Evolutionary conservation across 768 basidiomycete species (phyloP).

Genomic region (Neoboletus magnificus): DNA sequence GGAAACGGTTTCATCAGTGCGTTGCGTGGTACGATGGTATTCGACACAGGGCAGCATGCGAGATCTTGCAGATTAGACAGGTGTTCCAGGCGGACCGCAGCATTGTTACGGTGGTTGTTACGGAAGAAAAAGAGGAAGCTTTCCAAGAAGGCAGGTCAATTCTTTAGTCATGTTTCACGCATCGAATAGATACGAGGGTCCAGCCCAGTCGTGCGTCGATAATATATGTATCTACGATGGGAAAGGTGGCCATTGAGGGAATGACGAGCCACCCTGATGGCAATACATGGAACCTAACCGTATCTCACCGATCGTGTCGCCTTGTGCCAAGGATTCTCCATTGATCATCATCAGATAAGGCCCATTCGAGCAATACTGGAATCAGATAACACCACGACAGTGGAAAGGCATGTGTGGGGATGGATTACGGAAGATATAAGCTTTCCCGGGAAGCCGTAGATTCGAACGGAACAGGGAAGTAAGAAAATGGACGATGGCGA

Average conservation of each 20-base stretch:
- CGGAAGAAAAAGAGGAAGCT: slow-evolving; percentile 4
- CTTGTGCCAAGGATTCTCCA: neutral
- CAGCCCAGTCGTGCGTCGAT: neutral
- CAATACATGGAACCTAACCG: neutral
- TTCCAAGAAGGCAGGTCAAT: neutral
- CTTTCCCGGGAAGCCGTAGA: neutral
- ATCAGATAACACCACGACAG: neutral
- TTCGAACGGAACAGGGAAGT: slow-evolving; percentile 7
- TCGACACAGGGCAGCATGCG: neutral
- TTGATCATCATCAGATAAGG: slow-evolving; percentile 15
- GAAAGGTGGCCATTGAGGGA: neutral
- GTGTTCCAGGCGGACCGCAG: neutral
- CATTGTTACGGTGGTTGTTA: neutral
- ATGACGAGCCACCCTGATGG: neutral
- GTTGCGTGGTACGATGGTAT: neutral
- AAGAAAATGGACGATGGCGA: neutral
- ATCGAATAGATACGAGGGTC: neutral
- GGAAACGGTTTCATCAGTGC: neutral
- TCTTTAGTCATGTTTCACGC: neutral
- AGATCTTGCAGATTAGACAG: neutral
- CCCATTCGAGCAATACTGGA: neutral
- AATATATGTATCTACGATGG: neutral
- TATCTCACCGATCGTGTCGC: neutral
- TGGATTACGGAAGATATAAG: slow-evolving; percentile 4
- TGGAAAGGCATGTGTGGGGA: neutral